A percentile compares a stretch with the other conserved stretches of the same genome.
Evolutionary conservation across 805 yeast species (phyloP).

Genomic region (Tetrapisispora namnaoensis): DNA sequence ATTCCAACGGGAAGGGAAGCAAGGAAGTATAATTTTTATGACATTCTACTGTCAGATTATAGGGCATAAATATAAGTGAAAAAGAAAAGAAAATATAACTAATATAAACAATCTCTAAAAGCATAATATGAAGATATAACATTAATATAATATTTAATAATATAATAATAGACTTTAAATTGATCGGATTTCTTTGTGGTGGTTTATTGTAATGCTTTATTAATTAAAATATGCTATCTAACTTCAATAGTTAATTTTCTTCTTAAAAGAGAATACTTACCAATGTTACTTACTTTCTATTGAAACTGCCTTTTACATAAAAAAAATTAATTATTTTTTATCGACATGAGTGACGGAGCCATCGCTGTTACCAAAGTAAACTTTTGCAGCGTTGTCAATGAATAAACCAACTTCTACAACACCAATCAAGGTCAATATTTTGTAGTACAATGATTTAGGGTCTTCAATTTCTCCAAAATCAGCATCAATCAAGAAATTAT

Average conservation of each 20-base stretch:
- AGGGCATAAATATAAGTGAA: background rate
- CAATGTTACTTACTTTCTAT: too few relatives aligned
- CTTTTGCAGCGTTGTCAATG: constrained; percentile 56
- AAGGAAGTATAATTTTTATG: background rate
- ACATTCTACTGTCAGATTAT: background rate
- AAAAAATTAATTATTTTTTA: background rate
- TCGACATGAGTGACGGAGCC: constrained; percentile 40
- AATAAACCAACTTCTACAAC: constrained; percentile 96
- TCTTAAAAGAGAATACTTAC: background rate
- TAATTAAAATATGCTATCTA: background rate
- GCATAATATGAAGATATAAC: background rate
- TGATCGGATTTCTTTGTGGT: too few relatives aligned
- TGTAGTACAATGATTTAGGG: constrained; percentile 44
- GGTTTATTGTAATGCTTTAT: background rate
- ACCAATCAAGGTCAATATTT: constrained; percentile 72
- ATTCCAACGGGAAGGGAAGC: too few relatives aligned
- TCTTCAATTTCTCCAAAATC: constrained; percentile 69
- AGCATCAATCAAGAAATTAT: constrained; percentile 87
- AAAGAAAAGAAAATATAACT: background rate
- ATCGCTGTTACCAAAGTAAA: constrained; percentile 80
- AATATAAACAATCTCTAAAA: background rate
- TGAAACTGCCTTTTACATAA: background rate
- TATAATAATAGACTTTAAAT: background rate
- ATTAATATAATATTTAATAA: background rate
- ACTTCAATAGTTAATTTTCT: background rate